Conservation (phyloP, 2,329 filamentous ascomycete genomes). For the Teratosphaeriaceae sp. region DNA sequence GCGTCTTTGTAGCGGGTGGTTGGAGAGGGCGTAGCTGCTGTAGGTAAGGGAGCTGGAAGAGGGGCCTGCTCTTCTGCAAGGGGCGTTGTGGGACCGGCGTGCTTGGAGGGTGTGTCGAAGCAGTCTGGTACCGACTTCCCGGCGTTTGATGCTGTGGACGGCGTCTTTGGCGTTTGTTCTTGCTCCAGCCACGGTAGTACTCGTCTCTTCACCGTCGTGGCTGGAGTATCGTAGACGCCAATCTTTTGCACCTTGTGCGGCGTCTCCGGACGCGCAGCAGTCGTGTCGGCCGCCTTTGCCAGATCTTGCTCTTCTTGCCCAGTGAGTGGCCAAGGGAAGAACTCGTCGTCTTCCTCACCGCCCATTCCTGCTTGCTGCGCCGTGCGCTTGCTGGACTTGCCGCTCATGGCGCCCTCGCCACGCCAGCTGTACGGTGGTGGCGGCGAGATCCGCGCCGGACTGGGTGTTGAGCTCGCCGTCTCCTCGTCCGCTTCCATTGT, state of each 20-base stretch:
- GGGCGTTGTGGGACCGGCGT: background rate
- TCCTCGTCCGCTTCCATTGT: slow-evolving; percentile 9
- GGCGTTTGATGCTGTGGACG: slow-evolving; percentile 19
- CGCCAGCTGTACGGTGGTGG: slow-evolving; percentile 6
- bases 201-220: slow-evolving; percentile 20
- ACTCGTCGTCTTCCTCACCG: slow-evolving; percentile 27
- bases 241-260: slow-evolving; percentile 36
- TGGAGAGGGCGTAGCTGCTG: slow-evolving; percentile 14
- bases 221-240: slow-evolving; percentile 34
- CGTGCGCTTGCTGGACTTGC: slow-evolving; percentile 26
- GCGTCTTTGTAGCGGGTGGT: slow-evolving; percentile 20
- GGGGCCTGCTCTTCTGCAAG: background rate
- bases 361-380: slow-evolving; percentile 17
- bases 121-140: slow-evolving; percentile 17
- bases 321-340: slow-evolving; percentile 27
- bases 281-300: slow-evolving; percentile 16
- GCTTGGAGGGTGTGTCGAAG: slow-evolving; percentile 22
- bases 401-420: slow-evolving; percentile 7
- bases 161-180: slow-evolving; percentile 2
- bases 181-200: slow-evolving; percentile 35
- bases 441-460: slow-evolving; percentile 5
- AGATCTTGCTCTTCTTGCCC: slow-evolving; percentile 30
- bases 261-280: slow-evolving; percentile 26
- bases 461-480: slow-evolving; percentile 9
- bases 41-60: background rate